Base-by-base conservation (phyloP, 2,329 filamentous ascomycete genomes). In the Talaromyces sp. region DNA sequence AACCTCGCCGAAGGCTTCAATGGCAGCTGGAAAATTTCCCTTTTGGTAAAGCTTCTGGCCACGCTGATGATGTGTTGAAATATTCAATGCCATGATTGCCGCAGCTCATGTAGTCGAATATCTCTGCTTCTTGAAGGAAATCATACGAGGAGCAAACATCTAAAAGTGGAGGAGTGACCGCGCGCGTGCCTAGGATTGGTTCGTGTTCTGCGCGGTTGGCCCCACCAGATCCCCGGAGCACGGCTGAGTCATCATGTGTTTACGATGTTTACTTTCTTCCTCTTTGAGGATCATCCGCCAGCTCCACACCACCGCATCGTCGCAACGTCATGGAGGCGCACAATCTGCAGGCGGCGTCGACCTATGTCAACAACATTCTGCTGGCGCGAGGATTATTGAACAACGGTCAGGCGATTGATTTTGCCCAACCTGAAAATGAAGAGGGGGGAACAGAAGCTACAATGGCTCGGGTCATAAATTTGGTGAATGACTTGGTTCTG, bases 401-500 rank as follows among this genome's bases (percentile, higher is more conserved):
- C 54, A 81, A 84, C 77, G 82, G 77, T 39, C 72, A 67, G 44
- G 66, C 75, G 8, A 79, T 99, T 73, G 87, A 97, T 71, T 99
- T 99, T 71, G 86, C 89, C 55, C 79, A 85, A 57, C 87, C 89
- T 8, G 84, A 84, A 48, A 80, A 84, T 57, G 82, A 80, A 54
- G 83, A 86, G 58, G 81, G 81, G 16, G 72, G 72, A 14, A 80
- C 84, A 33, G 82, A 82, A 66, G 83, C 82, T 46, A 89, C 89
- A 16, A 93, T 94, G 86, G 88, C 89, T 17, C 85, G 86, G 61
- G 87, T 97, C 64, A 96, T 99, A 76, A 89, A 93, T 68, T 82
- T 99, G 20, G 86, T 99, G 44, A 96, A 99, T 73, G 94, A 99
- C 69, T 75, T 99, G 63, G 90, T 99, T 54, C 72, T 97, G 55